Evolutionary conservation across 1,284 basidiomycete genomes (phyloP).

Genomic region (Marasmius oreades): DNA sequence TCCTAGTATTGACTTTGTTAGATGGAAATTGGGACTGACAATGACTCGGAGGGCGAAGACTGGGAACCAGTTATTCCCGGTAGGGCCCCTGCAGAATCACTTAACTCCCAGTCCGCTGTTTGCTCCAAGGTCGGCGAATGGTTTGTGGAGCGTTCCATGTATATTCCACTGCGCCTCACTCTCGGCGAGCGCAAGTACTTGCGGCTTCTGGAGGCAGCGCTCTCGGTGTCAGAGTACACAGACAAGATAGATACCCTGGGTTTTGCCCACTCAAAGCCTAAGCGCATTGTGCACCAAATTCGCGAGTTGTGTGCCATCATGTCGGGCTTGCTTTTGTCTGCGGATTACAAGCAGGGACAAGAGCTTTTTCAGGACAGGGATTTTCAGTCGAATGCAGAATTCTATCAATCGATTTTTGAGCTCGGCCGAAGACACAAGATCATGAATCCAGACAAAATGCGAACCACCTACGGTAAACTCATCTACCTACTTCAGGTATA

Average conservation of each 20-base stretch:
- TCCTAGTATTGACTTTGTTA: no score
- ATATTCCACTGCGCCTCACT: constrained; percentile 72
- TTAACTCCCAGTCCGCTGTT: constrained; percentile 50
- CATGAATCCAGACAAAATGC: constrained; percentile 84
- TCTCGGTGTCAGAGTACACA: constrained; percentile 79
- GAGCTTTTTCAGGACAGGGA: constrained; percentile 76
- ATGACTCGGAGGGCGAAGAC: constrained; percentile 47
- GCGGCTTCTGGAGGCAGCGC: constrained; percentile 74
- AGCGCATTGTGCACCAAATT: constrained; percentile 79
- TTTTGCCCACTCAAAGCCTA: constrained; percentile 70
- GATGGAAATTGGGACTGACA: constrained; percentile 53
- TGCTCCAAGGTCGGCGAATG: constrained; percentile 69
- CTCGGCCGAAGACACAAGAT: constrained; percentile 81
- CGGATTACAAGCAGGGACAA: constrained; percentile 83
- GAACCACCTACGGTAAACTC: constrained; percentile 81
- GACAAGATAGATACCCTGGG: constrained; percentile 80
- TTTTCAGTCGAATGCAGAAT: constrained; percentile 70
- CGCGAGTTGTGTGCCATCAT: constrained; percentile 80
- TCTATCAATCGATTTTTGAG: constrained; percentile 75
- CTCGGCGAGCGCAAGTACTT: constrained; percentile 74
- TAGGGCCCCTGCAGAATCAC: constrained; percentile 33
- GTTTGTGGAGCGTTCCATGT: constrained; percentile 76
- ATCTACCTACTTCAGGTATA: constrained; percentile 74
- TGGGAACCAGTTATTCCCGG: constrained; percentile 42
- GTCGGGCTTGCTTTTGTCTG: constrained; percentile 72